Conservation (phyloP, 164 flowering plant species). For the Euptelea pleiosperma region DNA sequence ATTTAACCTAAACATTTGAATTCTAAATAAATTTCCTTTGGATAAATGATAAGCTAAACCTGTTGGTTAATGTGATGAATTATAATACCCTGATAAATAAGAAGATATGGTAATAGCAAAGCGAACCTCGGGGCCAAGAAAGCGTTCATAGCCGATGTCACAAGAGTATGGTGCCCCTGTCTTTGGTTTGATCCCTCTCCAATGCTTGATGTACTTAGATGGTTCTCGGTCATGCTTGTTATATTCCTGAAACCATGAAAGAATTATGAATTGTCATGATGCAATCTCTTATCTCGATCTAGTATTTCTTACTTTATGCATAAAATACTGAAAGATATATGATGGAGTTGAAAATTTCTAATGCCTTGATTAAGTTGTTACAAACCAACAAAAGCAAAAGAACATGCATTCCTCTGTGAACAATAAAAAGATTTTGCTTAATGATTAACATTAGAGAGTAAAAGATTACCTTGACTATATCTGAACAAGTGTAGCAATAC, state of each 20-base stretch:
- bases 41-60: too few relatives aligned
- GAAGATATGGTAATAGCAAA: conserved; percentile 2
- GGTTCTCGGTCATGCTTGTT: conserved; percentile 98
- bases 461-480: conserved; percentile 82
- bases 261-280: conserved; percentile 7
- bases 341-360: background rate
- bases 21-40: too few relatives aligned
- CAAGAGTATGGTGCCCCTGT: conserved; percentile 98
- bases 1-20: too few relatives aligned
- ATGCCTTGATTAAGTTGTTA: background rate
- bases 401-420: too few relatives aligned
- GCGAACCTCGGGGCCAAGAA: conserved; percentile 98
- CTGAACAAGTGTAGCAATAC: conserved; percentile 90
- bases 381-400: background rate
- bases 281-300: background rate
- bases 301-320: conserved; percentile 1
- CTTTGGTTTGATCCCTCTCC: conserved; percentile 96
- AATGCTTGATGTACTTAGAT: conserved; percentile 82
- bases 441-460: background rate
- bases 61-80: background rate
- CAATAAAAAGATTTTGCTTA: background rate
- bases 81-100: background rate
- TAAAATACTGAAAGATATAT: background rate
- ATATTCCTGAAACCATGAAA: conserved; percentile 58
- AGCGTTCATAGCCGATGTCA: conserved; percentile 96